A percentile compares a stretch with the other conserved stretches of the same genome.
phyloP scores from a whole-genome alignment of 2,329 filamentous ascomycete genomes.

The Colletotrichum acutatum region DNA sequence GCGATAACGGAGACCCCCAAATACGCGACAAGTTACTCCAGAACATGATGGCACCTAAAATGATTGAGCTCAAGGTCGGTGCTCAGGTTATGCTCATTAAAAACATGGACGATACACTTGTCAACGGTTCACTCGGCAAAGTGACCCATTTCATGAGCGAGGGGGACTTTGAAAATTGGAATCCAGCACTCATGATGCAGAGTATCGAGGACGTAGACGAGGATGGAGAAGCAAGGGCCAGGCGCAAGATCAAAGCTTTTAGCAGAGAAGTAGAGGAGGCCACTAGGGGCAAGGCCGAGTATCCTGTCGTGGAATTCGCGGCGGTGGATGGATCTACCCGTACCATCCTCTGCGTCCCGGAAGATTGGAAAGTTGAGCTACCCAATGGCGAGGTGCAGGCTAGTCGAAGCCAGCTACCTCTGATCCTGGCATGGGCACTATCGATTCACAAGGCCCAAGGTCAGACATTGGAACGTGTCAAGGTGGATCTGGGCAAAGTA shows the following conservation, averaged over 20 bases:
- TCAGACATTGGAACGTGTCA: slow-evolving; percentile 92
- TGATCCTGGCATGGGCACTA: slow-evolving; percentile 96
- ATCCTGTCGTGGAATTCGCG: slow-evolving; percentile 86
- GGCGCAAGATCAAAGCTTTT: slow-evolving; percentile 67
- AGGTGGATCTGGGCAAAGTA: slow-evolving; percentile 89
- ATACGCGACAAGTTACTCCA: slow-evolving; percentile 81
- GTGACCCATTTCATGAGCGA: slow-evolving; percentile 80
- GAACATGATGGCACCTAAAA: slow-evolving; percentile 93
- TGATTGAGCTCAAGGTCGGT: slow-evolving; percentile 85
- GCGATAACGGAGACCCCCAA: slow-evolving; percentile 78
- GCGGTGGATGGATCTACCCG: slow-evolving; percentile 81
- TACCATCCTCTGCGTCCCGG: slow-evolving; percentile 83
- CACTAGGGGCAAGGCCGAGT: slow-evolving; percentile 59
- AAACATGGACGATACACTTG: slow-evolving; percentile 92
- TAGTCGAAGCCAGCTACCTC: slow-evolving; percentile 81
- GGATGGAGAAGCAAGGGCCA: slow-evolving; percentile 55
- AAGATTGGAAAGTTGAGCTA: slow-evolving; percentile 97
- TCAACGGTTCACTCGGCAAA: slow-evolving; percentile 93
- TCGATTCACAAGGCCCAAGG: slow-evolving; percentile 99
- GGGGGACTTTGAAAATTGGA: slow-evolving; percentile 49
- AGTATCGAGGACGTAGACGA: slow-evolving; percentile 47
- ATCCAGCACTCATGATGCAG: slow-evolving; percentile 51
- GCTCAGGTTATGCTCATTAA: slow-evolving; percentile 99
- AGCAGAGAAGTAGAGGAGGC: slow-evolving; percentile 56
- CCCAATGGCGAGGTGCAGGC: slow-evolving; percentile 95